Evolutionary conservation across 345 rosid species (phyloP).

Genomic region (Gossypium anomalum): DNA sequence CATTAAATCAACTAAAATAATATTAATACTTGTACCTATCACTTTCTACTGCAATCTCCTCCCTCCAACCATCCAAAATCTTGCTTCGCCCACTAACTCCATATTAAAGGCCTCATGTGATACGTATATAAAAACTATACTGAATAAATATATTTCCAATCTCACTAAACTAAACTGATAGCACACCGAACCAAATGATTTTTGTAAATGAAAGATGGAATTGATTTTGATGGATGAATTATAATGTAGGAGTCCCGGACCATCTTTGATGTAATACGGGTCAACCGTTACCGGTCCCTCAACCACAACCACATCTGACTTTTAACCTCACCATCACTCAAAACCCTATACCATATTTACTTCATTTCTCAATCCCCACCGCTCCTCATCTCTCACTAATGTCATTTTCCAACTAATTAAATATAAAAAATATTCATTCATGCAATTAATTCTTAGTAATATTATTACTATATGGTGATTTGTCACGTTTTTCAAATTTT

Average conservation of each 20-base stretch:
- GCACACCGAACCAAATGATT: neutral
- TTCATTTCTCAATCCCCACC: neutral
- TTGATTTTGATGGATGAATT: constrained; percentile 9
- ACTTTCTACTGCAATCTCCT: neutral
- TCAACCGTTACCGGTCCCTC: constrained; percentile 12
- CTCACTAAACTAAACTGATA: neutral
- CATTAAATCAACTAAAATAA: neutral
- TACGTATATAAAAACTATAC: too few species aligned
- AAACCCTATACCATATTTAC: neutral
- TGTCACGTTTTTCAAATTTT: too few species aligned
- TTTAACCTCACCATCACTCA: neutral
- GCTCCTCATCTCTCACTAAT: neutral
- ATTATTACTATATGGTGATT: neutral
- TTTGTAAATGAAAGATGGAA: neutral
- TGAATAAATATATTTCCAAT: too few species aligned
- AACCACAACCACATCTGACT: constrained; percentile 2
- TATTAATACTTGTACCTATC: neutral
- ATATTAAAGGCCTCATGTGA: too few species aligned
- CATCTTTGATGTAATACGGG: neutral
- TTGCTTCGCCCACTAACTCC: neutral
- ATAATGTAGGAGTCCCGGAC: neutral
- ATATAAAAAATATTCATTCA: neutral
- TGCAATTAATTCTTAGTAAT: neutral
- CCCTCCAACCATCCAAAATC: neutral
- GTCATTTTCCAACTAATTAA: neutral